Base-by-base conservation (phyloP, 805 yeast species). In the Komagataella populi region DNA sequence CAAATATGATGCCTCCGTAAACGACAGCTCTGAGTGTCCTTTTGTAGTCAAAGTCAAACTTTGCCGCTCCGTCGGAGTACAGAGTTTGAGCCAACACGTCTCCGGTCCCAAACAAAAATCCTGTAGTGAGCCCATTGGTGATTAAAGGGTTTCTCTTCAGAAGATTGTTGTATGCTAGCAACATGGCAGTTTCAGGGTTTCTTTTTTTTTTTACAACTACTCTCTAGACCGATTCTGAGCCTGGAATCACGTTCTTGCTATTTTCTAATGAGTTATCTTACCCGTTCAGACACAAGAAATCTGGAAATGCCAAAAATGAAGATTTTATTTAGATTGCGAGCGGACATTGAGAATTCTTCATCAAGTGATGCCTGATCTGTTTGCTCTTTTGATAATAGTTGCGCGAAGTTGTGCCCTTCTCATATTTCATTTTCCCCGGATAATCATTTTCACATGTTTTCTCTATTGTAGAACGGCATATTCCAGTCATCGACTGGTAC, bases 1-100 rank as follows among this genome's bases (percentile, higher is more conserved):
- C 82, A 62, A 87, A 88, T 6, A 88, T 66, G 2, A 80, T 51
- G 0, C 87, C 79, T 0, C 96, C 96, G 60, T 85, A 89, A 1
- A 75, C 51, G 6, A 76, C 71, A 1, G 91, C 85, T 52, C 96
- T 69, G 1, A 70, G 53, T 0, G 90, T 82, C 53, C 95, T 67
- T 2, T 56, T 54, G 47, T 57, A 67, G 57, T 87, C 88, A 60
- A 70, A 67, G 57, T 87, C 88, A 60, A 70, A 83, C 10, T 46
- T 47, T 14, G 47, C 48, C 45, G n/a, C 17, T 23, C 47, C 43
- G 24, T 45, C 22, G 6, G 36, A 14, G 48, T 45, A 76, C 5
- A 77, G 57, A 0, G 65, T 46, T 62, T 88, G 96, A 0, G 96
- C 96, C 23, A 84, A 57, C 1, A 65, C 66, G 63, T 88, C 96